Evolutionary conservation across 139 green algal species (phyloP).

Genomic region (Chlorella vulgaris): DNA sequence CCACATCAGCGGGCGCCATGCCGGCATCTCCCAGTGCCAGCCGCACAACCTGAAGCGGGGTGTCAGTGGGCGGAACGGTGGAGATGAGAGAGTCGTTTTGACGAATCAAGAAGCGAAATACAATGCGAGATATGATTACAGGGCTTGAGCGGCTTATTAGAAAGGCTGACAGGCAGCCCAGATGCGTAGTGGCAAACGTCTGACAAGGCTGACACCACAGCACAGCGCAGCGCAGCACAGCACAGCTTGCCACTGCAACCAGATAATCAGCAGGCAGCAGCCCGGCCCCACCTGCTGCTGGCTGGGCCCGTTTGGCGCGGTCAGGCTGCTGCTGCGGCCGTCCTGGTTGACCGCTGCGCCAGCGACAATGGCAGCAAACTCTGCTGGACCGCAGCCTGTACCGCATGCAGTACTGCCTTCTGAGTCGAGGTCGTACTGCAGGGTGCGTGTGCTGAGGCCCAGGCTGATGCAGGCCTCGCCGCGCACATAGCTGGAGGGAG

Average conservation of each 20-base stretch:
- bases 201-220: too few relatives aligned
- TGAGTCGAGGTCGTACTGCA: neutral
- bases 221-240: neutral
- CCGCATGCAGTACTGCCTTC: neutral
- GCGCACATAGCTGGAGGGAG: conserved; percentile 69
- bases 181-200: neutral
- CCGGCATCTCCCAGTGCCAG: conserved; percentile 51
- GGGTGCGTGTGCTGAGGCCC: conserved; percentile 20
- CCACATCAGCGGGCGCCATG: conserved; percentile 20
- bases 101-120: too few relatives aligned
- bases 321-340: conserved; percentile 84
- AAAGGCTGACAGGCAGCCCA: too few relatives aligned
- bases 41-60: conserved; percentile 56
- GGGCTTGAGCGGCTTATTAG: too few relatives aligned
- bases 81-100: neutral
- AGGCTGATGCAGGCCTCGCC: conserved; percentile 70
- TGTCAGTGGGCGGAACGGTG: too few relatives aligned
- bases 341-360: conserved; percentile 87
- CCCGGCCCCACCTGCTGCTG: conserved; percentile 70
- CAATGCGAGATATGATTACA: too few relatives aligned
- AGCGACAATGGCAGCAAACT: conserved; percentile 45
- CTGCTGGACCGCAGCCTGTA: neutral
- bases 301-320: conserved; percentile 84
- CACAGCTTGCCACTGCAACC: neutral
- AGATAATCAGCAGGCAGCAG: too few relatives aligned